Base-by-base conservation (phyloP, 768 basidiomycete genomes). In the Trametes cinnabarina region DNA sequence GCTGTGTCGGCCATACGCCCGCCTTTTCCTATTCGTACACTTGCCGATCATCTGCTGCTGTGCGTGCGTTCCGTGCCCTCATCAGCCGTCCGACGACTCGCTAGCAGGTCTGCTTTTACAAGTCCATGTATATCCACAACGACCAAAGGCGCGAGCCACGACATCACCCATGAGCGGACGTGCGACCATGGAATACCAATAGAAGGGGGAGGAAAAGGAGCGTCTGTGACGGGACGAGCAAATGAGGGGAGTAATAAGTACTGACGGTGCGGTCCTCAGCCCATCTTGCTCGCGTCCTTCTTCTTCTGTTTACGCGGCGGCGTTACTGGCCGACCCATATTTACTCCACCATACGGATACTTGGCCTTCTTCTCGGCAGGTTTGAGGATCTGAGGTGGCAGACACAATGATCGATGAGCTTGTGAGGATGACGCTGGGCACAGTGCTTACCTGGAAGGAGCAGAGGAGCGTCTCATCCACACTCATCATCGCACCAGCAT, bases 401-500 rank as follows among this genome's bases (percentile, higher is more conserved):
- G n/a, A 48, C 4, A 23, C 11, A 37, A 15, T 8, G 22, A 15
- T 34, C 39, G 51, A 26, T 30, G 37, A 55, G 49, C 25, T 23
- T 35, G 40, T 44, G 30, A 42, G 47, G 56, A 39, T 39, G 34
- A 56, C 22, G 30, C 30, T 47, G 56, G 11, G 37, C 40, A 15
- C 25, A 17, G 17, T 8, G 53, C 66, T 47, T 63, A 95, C 94
- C 77, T 98, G 96, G 92, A 98, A 98, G 8, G 95, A 98, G 76
- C 96, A 98, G 63, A 98, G 73, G 63, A 98, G 73, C 9, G 96
- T 97, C 76, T 98, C 96, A 68, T 98, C 96, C 41, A 99, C 96
- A 68, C 92, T 94, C 96, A 98, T 99, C 96, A 99, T 99, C 32
- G 96, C 96, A 35, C 96, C 96, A 4, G 96, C 95, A 73, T 99